Evolutionary conservation across 179 eudicot species (phyloP).

Genomic region (Silene noctiflora): DNA sequence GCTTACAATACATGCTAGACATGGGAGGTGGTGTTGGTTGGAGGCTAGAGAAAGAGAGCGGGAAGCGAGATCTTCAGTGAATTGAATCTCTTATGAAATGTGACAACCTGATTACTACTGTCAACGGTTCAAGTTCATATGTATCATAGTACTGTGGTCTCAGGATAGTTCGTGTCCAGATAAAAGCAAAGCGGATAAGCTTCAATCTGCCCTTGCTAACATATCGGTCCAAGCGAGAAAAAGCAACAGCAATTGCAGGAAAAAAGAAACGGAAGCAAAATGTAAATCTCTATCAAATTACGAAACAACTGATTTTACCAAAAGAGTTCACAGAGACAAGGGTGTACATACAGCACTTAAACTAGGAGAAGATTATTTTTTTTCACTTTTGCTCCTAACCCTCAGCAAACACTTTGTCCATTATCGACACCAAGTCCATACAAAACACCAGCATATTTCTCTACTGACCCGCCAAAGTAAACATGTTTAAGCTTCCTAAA

Average conservation of each 20-base stretch:
- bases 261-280: background rate
- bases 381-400: constrained; percentile 11
- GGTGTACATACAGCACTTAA: constrained; percentile 26
- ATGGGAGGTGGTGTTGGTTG: no score
- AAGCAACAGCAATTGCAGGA: background rate
- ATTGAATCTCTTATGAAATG: no score
- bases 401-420: constrained; percentile 39
- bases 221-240: background rate
- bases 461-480: constrained; percentile 62
- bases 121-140: no score
- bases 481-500: constrained; percentile 68
- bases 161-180: no score
- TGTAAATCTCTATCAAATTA: constrained; percentile 1
- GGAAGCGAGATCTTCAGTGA: no score
- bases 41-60: no score
- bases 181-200: no score
- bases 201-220: no score
- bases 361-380: background rate
- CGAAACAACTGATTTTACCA: constrained; percentile 23
- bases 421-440: constrained; percentile 64
- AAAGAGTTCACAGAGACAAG: constrained; percentile 23
- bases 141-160: no score
- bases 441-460: constrained; percentile 68
- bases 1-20: no score
- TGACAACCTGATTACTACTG: no score